Evolutionary conservation across 2,329 filamentous ascomycete species (phyloP), one percentile per base, ranked within the genome.

Genomic region (Penicillium frequentans): DNA sequence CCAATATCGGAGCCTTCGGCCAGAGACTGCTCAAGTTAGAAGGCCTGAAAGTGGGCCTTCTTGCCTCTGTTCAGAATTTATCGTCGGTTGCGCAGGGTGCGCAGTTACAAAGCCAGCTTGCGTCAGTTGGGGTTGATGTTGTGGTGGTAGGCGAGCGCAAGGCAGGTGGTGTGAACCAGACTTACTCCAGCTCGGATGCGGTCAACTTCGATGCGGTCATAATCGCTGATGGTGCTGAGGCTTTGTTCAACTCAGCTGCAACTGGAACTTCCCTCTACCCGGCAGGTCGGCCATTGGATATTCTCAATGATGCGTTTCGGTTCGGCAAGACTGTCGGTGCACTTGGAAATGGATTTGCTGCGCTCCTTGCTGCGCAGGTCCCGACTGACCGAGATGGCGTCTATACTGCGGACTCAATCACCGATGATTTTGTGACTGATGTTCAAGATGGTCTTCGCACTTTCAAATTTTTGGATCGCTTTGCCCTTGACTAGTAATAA

Each of bases 251-350:
- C 5, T 70, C 70, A n/a, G 70, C 71, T 1, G 68, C 69, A 24
- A 83, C 81, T 3, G 24, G 24, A 24, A 78, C 85, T 2, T 78
- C 87, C 0, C 76, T 90, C 6, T 91, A 83, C 71, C 88, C 88
- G 0, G 76, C 81, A 1, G 84, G 84, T 1, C 80, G 87, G 0
- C 89, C 88, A 0, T 72, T 81, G 2, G 82, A 89, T 75, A 87
- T 91, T 51, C 70, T 90, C n/a, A 69, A 79, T 16, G 83, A 87
- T 65, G 84, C 80, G 0, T 91, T 85, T 74, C 77, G 83, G 23
- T 91, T 86, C 78, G 88, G 87, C 4, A 91, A 91, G 79, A 86
- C 88, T 0, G 76, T 91, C 26, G 87, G 79, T 14, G 84, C 82
- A 27, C 62, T 90, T 1, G 87, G 86, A 2, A 70, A 66, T 13